phyloP scores from a whole-genome alignment of 768 basidiomycete genomes.

The Lepiota brunneoincarnata region DNA sequence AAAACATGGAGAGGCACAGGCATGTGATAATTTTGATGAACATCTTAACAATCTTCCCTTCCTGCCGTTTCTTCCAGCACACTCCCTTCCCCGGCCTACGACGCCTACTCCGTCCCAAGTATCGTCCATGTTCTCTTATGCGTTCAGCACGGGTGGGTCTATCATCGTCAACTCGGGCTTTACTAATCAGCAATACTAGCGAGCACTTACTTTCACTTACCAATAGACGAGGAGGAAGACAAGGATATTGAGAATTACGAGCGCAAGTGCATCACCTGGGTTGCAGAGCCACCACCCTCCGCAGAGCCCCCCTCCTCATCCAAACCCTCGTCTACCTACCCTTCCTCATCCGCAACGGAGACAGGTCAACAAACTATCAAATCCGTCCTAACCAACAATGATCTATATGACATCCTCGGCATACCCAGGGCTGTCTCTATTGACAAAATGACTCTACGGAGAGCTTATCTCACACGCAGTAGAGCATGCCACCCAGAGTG shows the following conservation, averaged over 20 bases:
- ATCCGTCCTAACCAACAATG: constrained; percentile 56
- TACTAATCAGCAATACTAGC: constrained; percentile 32
- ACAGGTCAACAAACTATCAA: constrained; percentile 24
- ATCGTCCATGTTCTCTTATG: constrained; percentile 43
- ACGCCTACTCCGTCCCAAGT: neutral
- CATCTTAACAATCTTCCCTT: neutral
- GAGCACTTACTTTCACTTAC: constrained; percentile 61
- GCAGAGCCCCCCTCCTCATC: constrained; percentile 20
- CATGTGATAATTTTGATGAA: constrained; percentile 10
- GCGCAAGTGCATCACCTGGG: constrained; percentile 49
- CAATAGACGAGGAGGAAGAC: constrained; percentile 57
- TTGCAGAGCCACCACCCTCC: constrained; percentile 31
- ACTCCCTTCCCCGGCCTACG: neutral
- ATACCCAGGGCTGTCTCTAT: constrained; percentile 44
- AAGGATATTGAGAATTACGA: constrained; percentile 43
- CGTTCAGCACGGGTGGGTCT: constrained; percentile 36
- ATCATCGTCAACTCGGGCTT: neutral
- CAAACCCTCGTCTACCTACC: neutral
- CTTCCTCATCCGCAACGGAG: constrained; percentile 2
- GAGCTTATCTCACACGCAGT: constrained; percentile 76
- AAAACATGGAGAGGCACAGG: neutral
- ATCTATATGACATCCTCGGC: constrained; percentile 76
- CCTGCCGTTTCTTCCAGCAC: neutral
- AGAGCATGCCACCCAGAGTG: constrained; percentile 85
- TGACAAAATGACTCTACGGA: constrained; percentile 62